Base-by-base conservation (phyloP, 2,329 filamentous ascomycete genomes). In the Lachnellula hyalina region DNA sequence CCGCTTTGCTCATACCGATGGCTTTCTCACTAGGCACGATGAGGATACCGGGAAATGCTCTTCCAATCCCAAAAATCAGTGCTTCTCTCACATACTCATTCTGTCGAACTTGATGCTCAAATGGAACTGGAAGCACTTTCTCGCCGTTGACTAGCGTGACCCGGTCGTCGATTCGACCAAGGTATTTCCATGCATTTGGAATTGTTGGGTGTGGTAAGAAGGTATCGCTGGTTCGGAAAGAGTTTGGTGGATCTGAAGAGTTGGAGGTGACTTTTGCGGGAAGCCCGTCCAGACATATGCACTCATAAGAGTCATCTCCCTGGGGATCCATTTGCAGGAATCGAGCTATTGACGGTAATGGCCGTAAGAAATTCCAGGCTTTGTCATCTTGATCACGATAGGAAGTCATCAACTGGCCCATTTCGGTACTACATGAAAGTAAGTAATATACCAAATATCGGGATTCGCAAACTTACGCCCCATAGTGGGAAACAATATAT, bases 331-430 rank as follows among this genome's bases (percentile, higher is more conserved):
- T 61, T 17, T 23, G 41, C 5, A 64, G 35, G 35, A 50, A 57
- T 14, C 51, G 52, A 15, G 55, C 48, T n/a, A 60, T 40, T 2
- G 41, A 48, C 17, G 32, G 14, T 11, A 49, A 21, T 17, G 52
- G 51, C 23, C 76, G 76, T 12, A 84, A 67, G 57, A 83, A 86
- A 61, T 83, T 78, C 84, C 84, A 87, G 5, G 72, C 76, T 44
- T 76, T 76, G 64, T 86, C 83, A 1, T 70, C 75, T 1, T 65
- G 63, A 14, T 50, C 51, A 0, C 76, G 73, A 11, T 78, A 75
- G 0, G 81, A 83, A 1, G 79, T 84, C 79, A 84, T 84, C 14
- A 85, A 66, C 60, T 82, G 77, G 5, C 82, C 82, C 1, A 77
- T 80, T 63, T 86, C 83, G 0, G 83, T 86, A 2, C 70, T 66